Conservation (phyloP, 2,329 filamentous ascomycete species). For the Sarocladiaceae sp. region DNA sequence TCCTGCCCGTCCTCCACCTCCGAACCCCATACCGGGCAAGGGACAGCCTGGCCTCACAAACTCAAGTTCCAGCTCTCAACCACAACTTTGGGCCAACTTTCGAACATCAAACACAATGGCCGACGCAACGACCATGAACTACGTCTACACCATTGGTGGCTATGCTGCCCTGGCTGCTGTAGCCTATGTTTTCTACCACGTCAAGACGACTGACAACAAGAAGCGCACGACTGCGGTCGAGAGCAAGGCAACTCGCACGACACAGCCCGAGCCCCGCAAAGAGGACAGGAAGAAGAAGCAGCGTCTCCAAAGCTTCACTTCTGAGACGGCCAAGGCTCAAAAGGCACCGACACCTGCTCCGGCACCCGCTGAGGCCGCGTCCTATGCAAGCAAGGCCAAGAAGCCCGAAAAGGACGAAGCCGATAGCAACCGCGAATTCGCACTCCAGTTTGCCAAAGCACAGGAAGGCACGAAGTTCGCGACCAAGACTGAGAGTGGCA, state of each 20-base stretch:
- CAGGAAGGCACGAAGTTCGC: conserved; percentile 64
- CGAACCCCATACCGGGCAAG: neutral
- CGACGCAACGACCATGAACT: conserved; percentile 25
- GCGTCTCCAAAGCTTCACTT: conserved; percentile 36
- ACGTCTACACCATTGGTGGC: conserved; percentile 31
- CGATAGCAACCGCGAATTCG: conserved; percentile 64
- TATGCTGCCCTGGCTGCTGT: conserved; percentile 33
- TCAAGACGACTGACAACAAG: conserved; percentile 30
- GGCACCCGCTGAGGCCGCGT: conserved; percentile 16
- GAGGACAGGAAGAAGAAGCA: conserved; percentile 43
- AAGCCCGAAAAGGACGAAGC: conserved; percentile 25
- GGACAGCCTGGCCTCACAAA: conserved; percentile 7
- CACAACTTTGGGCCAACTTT: too few relatives aligned
- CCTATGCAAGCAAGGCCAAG: conserved; percentile 10
- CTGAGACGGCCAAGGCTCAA: conserved; percentile 30
- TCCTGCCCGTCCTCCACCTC: neutral
- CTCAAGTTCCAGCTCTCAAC: too few relatives aligned
- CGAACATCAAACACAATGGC: conserved; percentile 23
- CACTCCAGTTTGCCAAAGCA: conserved; percentile 64
- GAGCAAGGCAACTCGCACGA: conserved; percentile 24
- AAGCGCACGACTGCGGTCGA: conserved; percentile 23
- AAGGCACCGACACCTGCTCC: conserved; percentile 31
- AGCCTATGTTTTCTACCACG: conserved; percentile 29
- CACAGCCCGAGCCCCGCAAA: conserved; percentile 31
- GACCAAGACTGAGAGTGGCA: conserved; percentile 48